These are phyloP conservation scores for Euphorbia neoarborescens DNA, from an alignment of 441 rosid species.

Conservation along the genomic window DNA sequence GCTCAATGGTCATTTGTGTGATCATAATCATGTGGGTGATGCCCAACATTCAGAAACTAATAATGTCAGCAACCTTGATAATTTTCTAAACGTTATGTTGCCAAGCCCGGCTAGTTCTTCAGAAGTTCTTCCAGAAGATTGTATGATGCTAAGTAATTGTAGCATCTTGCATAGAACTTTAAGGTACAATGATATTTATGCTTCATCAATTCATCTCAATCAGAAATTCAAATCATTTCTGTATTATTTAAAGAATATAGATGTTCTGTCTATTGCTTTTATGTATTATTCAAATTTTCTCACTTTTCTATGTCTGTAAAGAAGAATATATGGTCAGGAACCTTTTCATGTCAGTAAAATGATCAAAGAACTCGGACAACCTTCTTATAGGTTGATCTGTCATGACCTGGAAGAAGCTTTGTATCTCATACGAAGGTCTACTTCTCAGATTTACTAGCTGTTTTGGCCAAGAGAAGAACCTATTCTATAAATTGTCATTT, in stretches of 20 bases:
- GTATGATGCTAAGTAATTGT: constrained; percentile 23
- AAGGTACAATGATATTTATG: constrained; percentile 38
- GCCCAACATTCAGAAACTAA: constrained; percentile 33
- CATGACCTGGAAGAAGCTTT: too few species aligned
- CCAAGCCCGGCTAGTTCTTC: constrained; percentile 34
- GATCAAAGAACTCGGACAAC: too few species aligned
- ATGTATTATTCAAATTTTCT: not conserved
- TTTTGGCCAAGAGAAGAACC: too few species aligned
- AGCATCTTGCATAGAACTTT: constrained; percentile 37
- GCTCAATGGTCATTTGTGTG: constrained; percentile 46
- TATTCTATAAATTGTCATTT: too few species aligned
- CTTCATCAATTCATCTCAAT: not conserved
- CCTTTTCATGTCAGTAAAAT: not conserved
- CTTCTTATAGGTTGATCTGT: too few species aligned
- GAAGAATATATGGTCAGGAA: too few species aligned
- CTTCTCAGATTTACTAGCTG: too few species aligned
- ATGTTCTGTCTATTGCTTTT: not conserved
- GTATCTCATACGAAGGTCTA: too few species aligned
- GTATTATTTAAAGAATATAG: not conserved
- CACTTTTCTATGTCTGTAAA: not conserved
- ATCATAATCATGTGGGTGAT: constrained; percentile 31
- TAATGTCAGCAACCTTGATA: constrained; percentile 29
- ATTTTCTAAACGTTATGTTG: constrained; percentile 28
- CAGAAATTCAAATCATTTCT: not conserved
- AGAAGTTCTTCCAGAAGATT: constrained; percentile 34